These are phyloP conservation scores for Boletus rufocinnamomeus DNA, from an alignment of 768 basidiomycete species.

Conservation along the genomic window DNA sequence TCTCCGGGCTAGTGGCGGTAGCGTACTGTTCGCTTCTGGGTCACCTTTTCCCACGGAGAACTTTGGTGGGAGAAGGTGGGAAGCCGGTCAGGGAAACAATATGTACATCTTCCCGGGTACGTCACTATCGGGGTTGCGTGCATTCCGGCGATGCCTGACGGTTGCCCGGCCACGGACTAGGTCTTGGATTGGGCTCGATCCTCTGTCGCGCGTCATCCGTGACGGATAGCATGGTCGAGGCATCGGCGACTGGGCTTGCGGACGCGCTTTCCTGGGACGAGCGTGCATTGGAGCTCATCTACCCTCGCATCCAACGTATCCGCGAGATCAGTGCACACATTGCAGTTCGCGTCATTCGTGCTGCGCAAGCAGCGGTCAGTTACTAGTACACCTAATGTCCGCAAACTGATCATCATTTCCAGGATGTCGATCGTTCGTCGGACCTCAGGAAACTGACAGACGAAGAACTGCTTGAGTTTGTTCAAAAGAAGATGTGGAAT, in stretches of 20 bases:
- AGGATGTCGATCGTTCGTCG: slow-evolving; percentile 57
- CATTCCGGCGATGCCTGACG: slow-evolving; percentile 3
- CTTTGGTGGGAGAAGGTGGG: slow-evolving; percentile 56
- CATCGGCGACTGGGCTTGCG: slow-evolving; percentile 79
- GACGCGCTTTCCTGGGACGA: slow-evolving; percentile 74
- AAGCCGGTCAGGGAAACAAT: slow-evolving; percentile 93
- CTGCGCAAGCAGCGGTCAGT: slow-evolving; percentile 75
- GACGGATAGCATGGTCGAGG: slow-evolving; percentile 88
- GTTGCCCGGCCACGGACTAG: slow-evolving; percentile 6
- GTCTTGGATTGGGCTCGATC: slow-evolving; percentile 71
- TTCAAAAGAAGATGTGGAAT: slow-evolving; percentile 73
- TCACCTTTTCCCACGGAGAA: slow-evolving; percentile 75
- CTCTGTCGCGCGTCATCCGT: slow-evolving; percentile 66
- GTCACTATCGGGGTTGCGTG: slow-evolving; percentile 2
- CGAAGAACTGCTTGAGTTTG: slow-evolving; percentile 50
- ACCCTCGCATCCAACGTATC: slow-evolving; percentile 83
- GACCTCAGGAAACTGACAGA: slow-evolving; percentile 62
- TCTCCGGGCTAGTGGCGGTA: slow-evolving; percentile 68
- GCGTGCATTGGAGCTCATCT: slow-evolving; percentile 63
- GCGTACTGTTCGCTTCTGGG: slow-evolving; percentile 83
- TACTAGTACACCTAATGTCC: slow-evolving; percentile 19
- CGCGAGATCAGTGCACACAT: slow-evolving; percentile 82
- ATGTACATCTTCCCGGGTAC: slow-evolving; percentile 82
- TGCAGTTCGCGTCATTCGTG: slow-evolving; percentile 72
- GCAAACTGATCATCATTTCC: slow-evolving; percentile 7